phyloP scores from a whole-genome alignment of 768 basidiomycete species.

The Termitomyces titanicus region DNA sequence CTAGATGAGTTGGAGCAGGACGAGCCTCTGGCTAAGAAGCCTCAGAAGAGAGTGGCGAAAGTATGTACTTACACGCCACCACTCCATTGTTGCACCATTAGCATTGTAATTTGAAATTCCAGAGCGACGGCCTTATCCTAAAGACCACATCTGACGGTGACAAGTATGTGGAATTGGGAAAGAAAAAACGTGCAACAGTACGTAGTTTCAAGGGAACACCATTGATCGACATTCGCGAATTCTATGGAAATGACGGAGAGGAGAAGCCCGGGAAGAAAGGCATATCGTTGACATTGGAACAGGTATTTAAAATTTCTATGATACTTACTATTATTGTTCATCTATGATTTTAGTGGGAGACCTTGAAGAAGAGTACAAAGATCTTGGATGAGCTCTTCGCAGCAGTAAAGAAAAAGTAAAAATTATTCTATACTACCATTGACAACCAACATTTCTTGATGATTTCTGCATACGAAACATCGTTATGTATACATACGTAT shows the following conservation, averaged over 20 bases:
- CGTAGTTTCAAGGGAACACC: slow-evolving; percentile 44
- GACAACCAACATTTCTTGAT: neutral
- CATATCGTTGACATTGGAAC: slow-evolving; percentile 61
- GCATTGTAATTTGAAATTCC: neutral
- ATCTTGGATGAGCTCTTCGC: slow-evolving; percentile 53
- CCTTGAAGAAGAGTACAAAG: slow-evolving; percentile 38
- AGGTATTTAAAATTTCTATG: slow-evolving; percentile 36
- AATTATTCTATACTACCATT: neutral
- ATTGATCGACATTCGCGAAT: slow-evolving; percentile 74
- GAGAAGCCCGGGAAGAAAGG: slow-evolving; percentile 83
- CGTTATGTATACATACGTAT: slow-evolving; percentile 1
- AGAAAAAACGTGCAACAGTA: slow-evolving; percentile 66
- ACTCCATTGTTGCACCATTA: neutral
- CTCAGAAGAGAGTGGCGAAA: slow-evolving; percentile 18
- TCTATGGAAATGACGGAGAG: slow-evolving; percentile 48
- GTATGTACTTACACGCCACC: neutral
- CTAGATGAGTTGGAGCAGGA: neutral
- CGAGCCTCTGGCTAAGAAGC: slow-evolving; percentile 29
- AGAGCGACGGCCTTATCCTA: slow-evolving; percentile 17
- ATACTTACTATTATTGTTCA: neutral
- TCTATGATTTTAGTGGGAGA: slow-evolving; percentile 47
- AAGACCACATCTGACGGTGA: slow-evolving; percentile 35
- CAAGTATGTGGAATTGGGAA: slow-evolving; percentile 67
- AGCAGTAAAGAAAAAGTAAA: slow-evolving; percentile 27
- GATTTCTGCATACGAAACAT: neutral